Conservation (phyloP, 805 yeast species). For the Danielia reshetovae region DNA sequence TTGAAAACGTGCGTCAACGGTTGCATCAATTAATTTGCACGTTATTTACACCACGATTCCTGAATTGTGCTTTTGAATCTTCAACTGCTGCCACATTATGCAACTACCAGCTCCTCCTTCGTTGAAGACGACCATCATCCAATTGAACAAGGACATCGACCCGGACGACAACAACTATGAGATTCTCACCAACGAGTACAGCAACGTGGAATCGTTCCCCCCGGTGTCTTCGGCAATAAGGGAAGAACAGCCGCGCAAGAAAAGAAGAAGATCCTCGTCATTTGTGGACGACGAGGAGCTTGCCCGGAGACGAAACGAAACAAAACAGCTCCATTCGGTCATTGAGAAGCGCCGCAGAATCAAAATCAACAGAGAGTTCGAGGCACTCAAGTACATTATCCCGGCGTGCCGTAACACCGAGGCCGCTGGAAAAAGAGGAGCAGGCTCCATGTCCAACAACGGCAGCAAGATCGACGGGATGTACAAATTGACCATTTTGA, state of each 20-base stretch:
- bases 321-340: constrained; percentile 58
- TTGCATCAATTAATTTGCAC: background rate
- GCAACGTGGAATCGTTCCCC: background rate
- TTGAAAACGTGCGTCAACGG: constrained; percentile 1
- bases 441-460: constrained; percentile 17
- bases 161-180: constrained; percentile 40
- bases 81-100: constrained; percentile 5
- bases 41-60: no score
- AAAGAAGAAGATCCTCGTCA: constrained; percentile 37
- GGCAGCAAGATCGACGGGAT: constrained; percentile 53
- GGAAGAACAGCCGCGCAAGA: constrained; percentile 23
- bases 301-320: constrained; percentile 37
- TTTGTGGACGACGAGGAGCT: constrained; percentile 38
- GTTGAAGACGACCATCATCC: constrained; percentile 42
- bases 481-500: constrained; percentile 77
- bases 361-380: constrained; percentile 79
- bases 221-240: background rate
- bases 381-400: constrained; percentile 68
- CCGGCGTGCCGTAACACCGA: constrained; percentile 69
- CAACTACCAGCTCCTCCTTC: constrained; percentile 38
- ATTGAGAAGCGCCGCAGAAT: constrained; percentile 77
- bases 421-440: constrained; percentile 5
- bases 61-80: background rate
- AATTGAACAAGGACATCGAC: constrained; percentile 40
- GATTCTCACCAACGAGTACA: constrained; percentile 38